These are phyloP conservation scores for Tetracladium maxilliforme DNA, from an alignment of 2,329 filamentous ascomycete species.

Conservation along the genomic window DNA sequence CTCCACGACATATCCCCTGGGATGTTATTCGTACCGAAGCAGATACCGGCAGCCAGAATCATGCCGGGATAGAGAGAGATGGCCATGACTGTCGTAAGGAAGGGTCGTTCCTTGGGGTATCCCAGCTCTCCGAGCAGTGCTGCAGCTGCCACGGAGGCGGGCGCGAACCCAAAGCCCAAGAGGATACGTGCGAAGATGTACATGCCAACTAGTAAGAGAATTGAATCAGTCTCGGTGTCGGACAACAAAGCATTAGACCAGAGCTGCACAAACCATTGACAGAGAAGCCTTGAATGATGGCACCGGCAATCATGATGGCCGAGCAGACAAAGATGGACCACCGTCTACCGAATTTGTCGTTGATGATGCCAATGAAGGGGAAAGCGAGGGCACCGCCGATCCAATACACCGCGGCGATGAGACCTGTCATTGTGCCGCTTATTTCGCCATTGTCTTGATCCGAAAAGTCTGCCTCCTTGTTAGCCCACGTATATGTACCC, in stretches of 20 bases:
- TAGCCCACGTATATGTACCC: no score
- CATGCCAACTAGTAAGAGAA: slow-evolving; percentile 32
- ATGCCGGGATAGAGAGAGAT: slow-evolving; percentile 32
- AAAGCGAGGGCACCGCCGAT: slow-evolving; percentile 37
- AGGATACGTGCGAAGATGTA: slow-evolving; percentile 35
- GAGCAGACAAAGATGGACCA: slow-evolving; percentile 41
- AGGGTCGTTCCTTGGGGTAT: slow-evolving; percentile 36
- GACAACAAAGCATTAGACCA: no score
- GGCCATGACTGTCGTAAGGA: slow-evolving; percentile 38
- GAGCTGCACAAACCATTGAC: no score
- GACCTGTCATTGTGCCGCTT: slow-evolving; percentile 27
- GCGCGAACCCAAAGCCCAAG: slow-evolving; percentile 36
- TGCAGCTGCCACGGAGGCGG: slow-evolving; percentile 34
- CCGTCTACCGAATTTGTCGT: slow-evolving; percentile 30
- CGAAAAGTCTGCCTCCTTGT: no score
- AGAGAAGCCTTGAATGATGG: slow-evolving; percentile 35
- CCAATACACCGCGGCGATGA: slow-evolving; percentile 37
- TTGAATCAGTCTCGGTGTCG: no score
- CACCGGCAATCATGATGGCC: slow-evolving; percentile 35
- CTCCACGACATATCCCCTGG: slow-evolving; percentile 23
- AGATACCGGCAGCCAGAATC: slow-evolving; percentile 25
- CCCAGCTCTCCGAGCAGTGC: slow-evolving; percentile 36
- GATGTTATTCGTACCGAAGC: slow-evolving; percentile 26
- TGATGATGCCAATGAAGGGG: slow-evolving; percentile 34
- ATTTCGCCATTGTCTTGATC: slow-evolving; percentile 8